A percentile compares a stretch with the other conserved stretches of the same genome.
Conservation (phyloP, 2,329 filamentous ascomycete species). For the Pseudogymnoascus sp. region DNA sequence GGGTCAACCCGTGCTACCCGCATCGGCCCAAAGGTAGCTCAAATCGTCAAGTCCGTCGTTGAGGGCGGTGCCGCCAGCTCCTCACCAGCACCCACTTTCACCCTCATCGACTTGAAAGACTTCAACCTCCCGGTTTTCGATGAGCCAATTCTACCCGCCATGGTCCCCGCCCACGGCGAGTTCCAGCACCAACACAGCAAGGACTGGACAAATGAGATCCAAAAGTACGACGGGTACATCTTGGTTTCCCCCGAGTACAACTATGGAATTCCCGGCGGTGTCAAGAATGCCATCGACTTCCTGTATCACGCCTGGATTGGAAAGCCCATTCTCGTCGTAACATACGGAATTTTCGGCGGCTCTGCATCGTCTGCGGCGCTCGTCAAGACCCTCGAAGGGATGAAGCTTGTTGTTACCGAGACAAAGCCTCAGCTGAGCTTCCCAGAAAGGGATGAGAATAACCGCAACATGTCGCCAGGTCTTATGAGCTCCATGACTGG, state of each 20-base stretch:
- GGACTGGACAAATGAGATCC: slow-evolving; percentile 40
- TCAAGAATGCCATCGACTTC: slow-evolving; percentile 59
- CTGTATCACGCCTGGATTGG: slow-evolving; percentile 51
- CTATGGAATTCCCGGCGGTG: slow-evolving; percentile 43
- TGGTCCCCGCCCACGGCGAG: slow-evolving; percentile 31
- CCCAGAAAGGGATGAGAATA: slow-evolving; percentile 13
- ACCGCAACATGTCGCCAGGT: slow-evolving; percentile 2
- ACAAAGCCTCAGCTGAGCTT: slow-evolving; percentile 30
- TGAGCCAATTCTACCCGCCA: slow-evolving; percentile 35
- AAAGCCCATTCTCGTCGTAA: slow-evolving; percentile 47
- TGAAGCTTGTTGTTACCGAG: slow-evolving; percentile 29
- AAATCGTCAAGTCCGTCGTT: slow-evolving; percentile 28
- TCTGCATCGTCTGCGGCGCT: slow-evolving; percentile 27
- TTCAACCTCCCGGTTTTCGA: slow-evolving; percentile 40
- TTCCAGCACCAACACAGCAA: slow-evolving; percentile 37
- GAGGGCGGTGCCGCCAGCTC: slow-evolving; percentile 19
- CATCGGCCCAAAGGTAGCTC: slow-evolving; percentile 31
- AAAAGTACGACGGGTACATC: slow-evolving; percentile 40
- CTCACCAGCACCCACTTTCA: slow-evolving; percentile 20
- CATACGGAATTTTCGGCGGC: slow-evolving; percentile 45
- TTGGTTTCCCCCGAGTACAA: slow-evolving; percentile 52
- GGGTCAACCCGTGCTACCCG: slow-evolving; percentile 31
- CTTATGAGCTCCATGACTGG: not conserved
- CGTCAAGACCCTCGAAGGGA: slow-evolving; percentile 23
- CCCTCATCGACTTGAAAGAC: slow-evolving; percentile 31